Conservation (phyloP, 1,139 yeast species). For the Pneumocystis wakefieldiae region DNA sequence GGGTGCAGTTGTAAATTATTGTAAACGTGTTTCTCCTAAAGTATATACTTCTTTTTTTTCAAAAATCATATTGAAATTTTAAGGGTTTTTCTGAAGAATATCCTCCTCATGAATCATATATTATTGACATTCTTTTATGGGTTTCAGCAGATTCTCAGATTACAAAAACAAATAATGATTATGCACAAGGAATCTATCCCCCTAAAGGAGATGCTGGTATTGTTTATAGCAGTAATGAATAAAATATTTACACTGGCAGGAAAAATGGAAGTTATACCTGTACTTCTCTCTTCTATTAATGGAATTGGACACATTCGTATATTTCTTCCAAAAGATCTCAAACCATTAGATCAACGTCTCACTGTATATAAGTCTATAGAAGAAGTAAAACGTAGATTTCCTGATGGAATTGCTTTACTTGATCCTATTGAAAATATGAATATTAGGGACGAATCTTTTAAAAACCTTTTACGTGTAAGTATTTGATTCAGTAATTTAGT, state of each 20-base stretch:
- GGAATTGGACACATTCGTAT: slow-evolving; percentile 68
- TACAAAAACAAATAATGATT: slow-evolving; percentile 41
- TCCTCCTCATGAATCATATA: slow-evolving; percentile 56
- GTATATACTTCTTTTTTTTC: slow-evolving; percentile 1
- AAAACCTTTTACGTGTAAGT: slow-evolving; percentile 32
- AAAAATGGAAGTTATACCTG: slow-evolving; percentile 66
- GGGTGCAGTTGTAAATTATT: slow-evolving; percentile 75
- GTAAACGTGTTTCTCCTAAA: slow-evolving; percentile 40
- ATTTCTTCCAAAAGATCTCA: slow-evolving; percentile 66
- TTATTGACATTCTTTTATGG: slow-evolving; percentile 56
- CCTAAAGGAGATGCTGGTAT: slow-evolving; percentile 43
- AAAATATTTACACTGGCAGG: slow-evolving; percentile 26
- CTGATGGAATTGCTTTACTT: slow-evolving; percentile 75
- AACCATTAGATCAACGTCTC: slow-evolving; percentile 52
- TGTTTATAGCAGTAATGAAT: background rate
- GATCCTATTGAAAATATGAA: slow-evolving; percentile 91
- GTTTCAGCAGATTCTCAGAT: slow-evolving; percentile 53
- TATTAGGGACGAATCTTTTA: slow-evolving; percentile 66
- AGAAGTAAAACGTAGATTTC: slow-evolving; percentile 69
- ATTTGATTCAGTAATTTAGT: background rate
- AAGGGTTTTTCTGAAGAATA: slow-evolving; percentile 30
- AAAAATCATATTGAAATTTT: slow-evolving; percentile 24
- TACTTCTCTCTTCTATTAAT: slow-evolving; percentile 62
- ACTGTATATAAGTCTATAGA: slow-evolving; percentile 61
- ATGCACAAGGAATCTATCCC: slow-evolving; percentile 84